These are phyloP conservation scores for Hibiscus trionum DNA, from an alignment of 345 rosid genomes.

Conservation along the genomic window DNA sequence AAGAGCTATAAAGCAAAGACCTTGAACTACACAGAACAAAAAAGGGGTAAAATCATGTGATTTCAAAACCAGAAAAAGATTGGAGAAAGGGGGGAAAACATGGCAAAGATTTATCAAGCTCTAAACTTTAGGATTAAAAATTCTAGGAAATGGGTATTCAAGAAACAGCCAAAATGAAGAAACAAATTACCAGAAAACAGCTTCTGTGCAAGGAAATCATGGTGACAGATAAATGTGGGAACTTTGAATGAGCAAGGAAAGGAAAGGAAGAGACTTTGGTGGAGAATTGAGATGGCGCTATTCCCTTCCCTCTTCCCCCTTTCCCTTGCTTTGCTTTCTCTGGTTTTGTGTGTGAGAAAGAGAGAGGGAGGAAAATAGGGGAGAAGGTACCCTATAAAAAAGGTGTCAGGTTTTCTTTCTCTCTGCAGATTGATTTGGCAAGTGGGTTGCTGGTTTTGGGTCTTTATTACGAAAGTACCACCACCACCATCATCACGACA, in stretches of 20 bases:
- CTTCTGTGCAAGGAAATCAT: constrained; percentile 45
- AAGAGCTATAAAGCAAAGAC: constrained; percentile 1
- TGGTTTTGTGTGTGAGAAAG: constrained; percentile 7
- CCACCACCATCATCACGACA: background rate
- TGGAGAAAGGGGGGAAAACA: background rate
- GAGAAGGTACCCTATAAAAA: constrained; percentile 8
- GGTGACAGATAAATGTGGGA: constrained; percentile 21
- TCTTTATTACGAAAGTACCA: constrained; percentile 6
- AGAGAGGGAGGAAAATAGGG: background rate
- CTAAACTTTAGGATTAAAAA: background rate
- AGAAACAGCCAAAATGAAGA: background rate
- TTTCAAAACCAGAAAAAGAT: background rate
- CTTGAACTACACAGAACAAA: background rate
- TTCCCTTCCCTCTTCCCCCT: background rate
- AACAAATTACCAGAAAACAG: constrained; percentile 38
- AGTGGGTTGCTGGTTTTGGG: background rate
- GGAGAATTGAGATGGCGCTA: background rate
- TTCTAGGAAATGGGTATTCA: background rate
- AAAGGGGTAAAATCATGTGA: background rate
- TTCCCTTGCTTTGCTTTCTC: background rate
- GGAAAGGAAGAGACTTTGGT: background rate
- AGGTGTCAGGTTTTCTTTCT: constrained; percentile 20
- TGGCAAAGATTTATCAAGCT: background rate
- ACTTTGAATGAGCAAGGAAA: no score
- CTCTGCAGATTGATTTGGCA: background rate